A percentile compares a stretch with the other conserved stretches of the same genome.
Conservation (phyloP, 805 yeast species). For the Candida pseudoglaebosa region DNA sequence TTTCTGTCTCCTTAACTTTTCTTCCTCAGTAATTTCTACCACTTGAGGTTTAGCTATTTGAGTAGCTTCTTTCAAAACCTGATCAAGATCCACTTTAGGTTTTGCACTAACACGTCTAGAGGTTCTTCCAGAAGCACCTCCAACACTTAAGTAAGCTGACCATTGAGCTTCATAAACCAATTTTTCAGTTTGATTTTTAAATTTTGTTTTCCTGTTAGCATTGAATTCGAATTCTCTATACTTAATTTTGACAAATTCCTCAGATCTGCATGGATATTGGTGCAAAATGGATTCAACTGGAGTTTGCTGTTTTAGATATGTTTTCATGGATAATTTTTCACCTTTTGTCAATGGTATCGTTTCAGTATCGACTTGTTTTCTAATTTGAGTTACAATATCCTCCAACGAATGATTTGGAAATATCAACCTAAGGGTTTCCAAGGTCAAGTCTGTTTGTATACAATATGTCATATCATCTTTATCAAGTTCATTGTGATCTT, state of each 20-base stretch:
- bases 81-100: constrained; percentile 13
- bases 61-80: constrained; percentile 13
- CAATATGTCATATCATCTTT: constrained; percentile 11
- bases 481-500: constrained; percentile 1
- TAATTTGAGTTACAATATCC: constrained; percentile 3
- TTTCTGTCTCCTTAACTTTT: constrained; percentile 8
- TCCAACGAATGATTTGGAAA: constrained; percentile 12
- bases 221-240: constrained; percentile 22
- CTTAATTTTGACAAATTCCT: constrained; percentile 17
- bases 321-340: constrained; percentile 20
- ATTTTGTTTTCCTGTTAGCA: constrained; percentile 23
- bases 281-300: constrained; percentile 12
- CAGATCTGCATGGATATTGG: constrained; percentile 24
- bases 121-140: constrained; percentile 2
- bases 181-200: constrained; percentile 25
- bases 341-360: constrained; percentile 20
- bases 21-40: constrained; percentile 13
- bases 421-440: constrained; percentile 9
- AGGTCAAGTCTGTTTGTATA: constrained; percentile 17
- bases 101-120: constrained; percentile 11
- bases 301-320: constrained; percentile 11
- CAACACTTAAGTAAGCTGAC: constrained; percentile 20
- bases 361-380: constrained; percentile 13
- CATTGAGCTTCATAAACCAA: constrained; percentile 39
- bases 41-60: constrained; percentile 4